Base-by-base conservation (phyloP, 192 early-diverging fungal genomes). In the Oehlia diaphana region DNA sequence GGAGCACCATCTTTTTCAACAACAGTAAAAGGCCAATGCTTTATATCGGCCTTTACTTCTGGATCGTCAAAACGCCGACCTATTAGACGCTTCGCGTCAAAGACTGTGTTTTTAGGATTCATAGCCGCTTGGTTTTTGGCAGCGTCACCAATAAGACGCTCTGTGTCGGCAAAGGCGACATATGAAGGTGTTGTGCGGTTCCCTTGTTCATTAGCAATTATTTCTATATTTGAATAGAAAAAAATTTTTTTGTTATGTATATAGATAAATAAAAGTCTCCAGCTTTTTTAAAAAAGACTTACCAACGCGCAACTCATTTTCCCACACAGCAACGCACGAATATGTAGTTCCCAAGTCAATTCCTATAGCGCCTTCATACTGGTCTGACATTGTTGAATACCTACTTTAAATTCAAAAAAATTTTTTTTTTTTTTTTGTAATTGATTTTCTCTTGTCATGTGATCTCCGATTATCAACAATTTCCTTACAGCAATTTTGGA, bases 281-380 rank as follows among this genome's bases (percentile, higher is more conserved):
- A 19, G 16, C n/a, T 62, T 37, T 28, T n/a, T n/a, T 47, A 31
- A n/a, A 23, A 61, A n/a, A 26, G 21, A 65, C 80, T 67, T 77
- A 81, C 80, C 80, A 58, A 75, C 72, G 66, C 87, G 85, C 31
- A 47, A 9, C 42, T 88, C 88, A 77, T 87, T 88, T 81, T 89
- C 88, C 88, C 88, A 89, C 19, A 93, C 92, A 84, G 86, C 92
- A 74, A 93, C 92, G 82, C 92, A 93, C 70, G 93, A 94, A 91
- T 97, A 97, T 76, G 94, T 97, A 75, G 95, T 97, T 75, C 95
- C 95, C 83, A 97, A 88, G 88, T 97, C 95, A 84, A 96, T 96
- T 86, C 95, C 95, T 81, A 96, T 90, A 83, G 94, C 95, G 49
- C 89, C 89, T 65, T 79, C 67, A 66, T 79, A 82, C 35, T 82